A percentile compares a stretch with the other conserved stretches of the same genome.
Conservation (phyloP, 208 protist species). For the Wallacemonas sp. region DNA sequence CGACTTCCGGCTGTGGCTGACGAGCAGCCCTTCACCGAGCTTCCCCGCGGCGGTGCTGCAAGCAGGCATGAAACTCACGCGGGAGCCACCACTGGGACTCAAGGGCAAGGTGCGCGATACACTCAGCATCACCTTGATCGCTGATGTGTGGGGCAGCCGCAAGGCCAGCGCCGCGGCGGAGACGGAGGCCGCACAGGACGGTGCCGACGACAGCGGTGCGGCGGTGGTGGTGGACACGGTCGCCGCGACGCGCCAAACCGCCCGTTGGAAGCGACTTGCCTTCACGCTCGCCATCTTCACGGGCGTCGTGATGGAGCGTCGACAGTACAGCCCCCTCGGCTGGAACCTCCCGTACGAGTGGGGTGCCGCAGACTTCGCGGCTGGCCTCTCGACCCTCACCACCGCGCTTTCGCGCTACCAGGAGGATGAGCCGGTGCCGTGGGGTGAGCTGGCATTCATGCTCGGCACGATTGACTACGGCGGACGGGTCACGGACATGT, state of each 20-base stretch:
- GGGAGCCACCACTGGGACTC: conserved; percentile 95
- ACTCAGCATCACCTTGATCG: conserved; percentile 46
- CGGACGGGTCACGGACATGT: conserved; percentile 93
- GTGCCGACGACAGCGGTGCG: neutral
- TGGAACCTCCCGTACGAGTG: conserved; percentile 96
- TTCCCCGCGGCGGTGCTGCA: conserved; percentile 95
- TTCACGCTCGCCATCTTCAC: conserved; percentile 94
- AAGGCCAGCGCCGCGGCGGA: neutral
- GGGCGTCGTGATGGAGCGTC: conserved; percentile 89
- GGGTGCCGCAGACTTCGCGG: conserved; percentile 85
- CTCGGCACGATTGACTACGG: conserved; percentile 94
- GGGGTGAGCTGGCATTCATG: conserved; percentile 87
- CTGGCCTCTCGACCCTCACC: conserved; percentile 74
- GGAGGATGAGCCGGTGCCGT: conserved; percentile 45
- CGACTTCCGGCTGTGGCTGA: conserved; percentile 96
- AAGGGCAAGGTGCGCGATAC: conserved; percentile 89
- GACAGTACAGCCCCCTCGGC: conserved; percentile 92
- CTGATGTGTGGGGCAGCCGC: conserved; percentile 57
- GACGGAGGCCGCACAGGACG: neutral
- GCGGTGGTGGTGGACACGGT: neutral
- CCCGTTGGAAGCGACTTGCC: conserved; percentile 84
- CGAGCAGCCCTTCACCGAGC: conserved; percentile 85
- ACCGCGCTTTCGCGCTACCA: conserved; percentile 52
- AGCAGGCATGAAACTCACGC: conserved; percentile 94
- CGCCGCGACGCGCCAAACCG: conserved; percentile 9